phyloP scores from a whole-genome alignment of 1,284 basidiomycete genomes.

The Papiliotrema fonsecae region DNA sequence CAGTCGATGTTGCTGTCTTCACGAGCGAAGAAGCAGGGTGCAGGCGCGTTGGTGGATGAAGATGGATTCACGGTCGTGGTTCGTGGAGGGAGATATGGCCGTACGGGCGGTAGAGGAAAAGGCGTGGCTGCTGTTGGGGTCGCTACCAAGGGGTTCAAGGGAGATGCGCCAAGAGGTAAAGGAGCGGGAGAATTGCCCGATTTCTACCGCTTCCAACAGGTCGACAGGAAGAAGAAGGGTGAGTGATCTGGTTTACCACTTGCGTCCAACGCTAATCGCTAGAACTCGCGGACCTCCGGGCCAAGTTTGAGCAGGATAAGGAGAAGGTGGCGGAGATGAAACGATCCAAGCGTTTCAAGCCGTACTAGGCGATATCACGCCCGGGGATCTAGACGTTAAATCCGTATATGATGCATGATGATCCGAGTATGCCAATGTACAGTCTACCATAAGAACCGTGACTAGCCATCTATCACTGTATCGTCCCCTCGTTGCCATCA shows the following conservation, averaged over 20 bases:
- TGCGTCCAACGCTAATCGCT: neutral
- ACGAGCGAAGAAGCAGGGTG: constrained; percentile 57
- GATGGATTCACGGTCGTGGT: constrained; percentile 89
- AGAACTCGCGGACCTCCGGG: constrained; percentile 73
- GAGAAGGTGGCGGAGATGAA: constrained; percentile 78
- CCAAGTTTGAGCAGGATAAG: constrained; percentile 79
- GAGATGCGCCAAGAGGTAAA: constrained; percentile 55
- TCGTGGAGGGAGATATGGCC: constrained; percentile 77
- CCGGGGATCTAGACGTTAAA: neutral
- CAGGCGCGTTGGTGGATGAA: constrained; percentile 71
- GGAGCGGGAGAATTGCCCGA: constrained; percentile 58
- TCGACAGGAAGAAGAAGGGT: constrained; percentile 81
- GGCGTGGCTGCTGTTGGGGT: constrained; percentile 40
- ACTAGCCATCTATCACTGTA: neutral
- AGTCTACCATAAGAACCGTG: neutral
- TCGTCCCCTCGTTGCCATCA: neutral
- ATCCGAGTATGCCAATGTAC: neutral
- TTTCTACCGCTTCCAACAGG: constrained; percentile 83
- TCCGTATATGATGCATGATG: neutral
- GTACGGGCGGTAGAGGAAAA: constrained; percentile 57
- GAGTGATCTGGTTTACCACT: constrained; percentile 28
- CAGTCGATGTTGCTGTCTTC: constrained; percentile 51
- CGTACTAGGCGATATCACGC: constrained; percentile 56
- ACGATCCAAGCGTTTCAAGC: constrained; percentile 71
- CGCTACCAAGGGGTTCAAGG: constrained; percentile 36